phyloP scores from a whole-genome alignment of 352 stramenopile genomes.

The Phytophthora uliginosa region DNA sequence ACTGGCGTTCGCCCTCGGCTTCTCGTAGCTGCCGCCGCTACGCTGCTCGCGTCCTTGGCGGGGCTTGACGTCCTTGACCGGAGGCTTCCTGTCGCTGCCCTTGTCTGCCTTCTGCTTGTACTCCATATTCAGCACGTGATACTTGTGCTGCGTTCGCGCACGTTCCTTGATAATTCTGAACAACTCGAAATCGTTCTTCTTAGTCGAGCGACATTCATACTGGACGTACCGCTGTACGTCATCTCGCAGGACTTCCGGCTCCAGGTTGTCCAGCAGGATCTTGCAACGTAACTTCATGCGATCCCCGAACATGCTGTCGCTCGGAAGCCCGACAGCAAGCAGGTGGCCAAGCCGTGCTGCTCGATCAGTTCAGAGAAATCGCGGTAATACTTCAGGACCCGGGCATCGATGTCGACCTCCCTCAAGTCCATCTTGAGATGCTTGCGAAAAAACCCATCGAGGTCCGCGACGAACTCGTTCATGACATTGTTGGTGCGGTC shows the following conservation, averaged over 20 bases:
- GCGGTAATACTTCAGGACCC: conserved; percentile 18
- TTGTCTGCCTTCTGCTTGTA: conserved; percentile 10
- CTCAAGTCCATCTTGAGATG: conserved; percentile 21
- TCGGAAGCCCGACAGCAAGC: not conserved
- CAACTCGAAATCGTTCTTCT: conserved; percentile 12
- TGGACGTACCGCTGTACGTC: conserved; percentile 1
- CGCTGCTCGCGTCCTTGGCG: conserved; percentile 3
- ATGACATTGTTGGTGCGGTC: not conserved
- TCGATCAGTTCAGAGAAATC: conserved; percentile 11
- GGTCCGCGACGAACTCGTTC: conserved; percentile 16
- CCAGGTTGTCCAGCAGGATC: not conserved
- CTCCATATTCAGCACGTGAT: conserved; percentile 7
- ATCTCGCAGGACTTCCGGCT: not conserved
- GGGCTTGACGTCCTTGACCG: not conserved
- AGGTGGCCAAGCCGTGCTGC: not conserved
- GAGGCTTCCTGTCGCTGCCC: not conserved
- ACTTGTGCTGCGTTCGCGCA: conserved; percentile 8
- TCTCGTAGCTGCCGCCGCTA: not conserved
- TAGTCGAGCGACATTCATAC: not conserved
- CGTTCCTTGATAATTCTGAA: conserved; percentile 11
- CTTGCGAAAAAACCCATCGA: conserved; percentile 16
- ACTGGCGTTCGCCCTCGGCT: not conserved
- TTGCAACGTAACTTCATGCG: conserved; percentile 12
- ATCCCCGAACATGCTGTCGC: not conserved
- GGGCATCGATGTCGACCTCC: conserved; percentile 10